A percentile compares a stretch with the other conserved stretches of the same genome.
phyloP scores from a whole-genome alignment of 352 stramenopile species.

The Globisporangium recalcitrans region DNA sequence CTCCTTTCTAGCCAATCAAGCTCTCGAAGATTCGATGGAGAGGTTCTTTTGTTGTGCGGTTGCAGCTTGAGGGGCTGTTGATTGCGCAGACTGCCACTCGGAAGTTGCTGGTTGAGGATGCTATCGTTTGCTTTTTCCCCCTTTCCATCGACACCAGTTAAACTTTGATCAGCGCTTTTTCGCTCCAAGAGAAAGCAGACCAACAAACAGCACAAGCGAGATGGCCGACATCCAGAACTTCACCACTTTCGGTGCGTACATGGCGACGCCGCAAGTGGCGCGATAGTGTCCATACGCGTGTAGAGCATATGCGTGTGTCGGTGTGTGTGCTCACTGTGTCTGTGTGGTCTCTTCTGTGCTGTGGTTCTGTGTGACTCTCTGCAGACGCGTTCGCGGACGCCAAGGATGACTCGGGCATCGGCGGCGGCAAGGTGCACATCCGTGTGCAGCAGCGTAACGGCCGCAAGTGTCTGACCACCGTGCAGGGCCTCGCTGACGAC shows the following conservation, averaged over 20 bases:
- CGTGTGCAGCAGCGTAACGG: conserved; percentile 99
- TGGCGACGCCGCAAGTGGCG: neutral
- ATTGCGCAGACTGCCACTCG: neutral
- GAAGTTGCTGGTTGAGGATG: neutral
- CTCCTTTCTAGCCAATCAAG: conserved; percentile 9
- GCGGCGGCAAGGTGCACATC: conserved; percentile 94
- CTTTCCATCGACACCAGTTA: conserved; percentile 28
- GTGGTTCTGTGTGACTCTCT: conserved; percentile 9
- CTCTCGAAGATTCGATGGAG: conserved; percentile 12
- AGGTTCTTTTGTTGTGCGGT: too few species aligned
- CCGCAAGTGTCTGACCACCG: conserved; percentile 99
- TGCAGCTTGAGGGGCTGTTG: neutral
- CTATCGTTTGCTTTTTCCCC: conserved; percentile 2
- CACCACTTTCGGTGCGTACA: conserved; percentile 77
- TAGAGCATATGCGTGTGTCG: neutral
- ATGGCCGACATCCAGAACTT: conserved; percentile 89
- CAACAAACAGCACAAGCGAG: conserved; percentile 10
- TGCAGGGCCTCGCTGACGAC: conserved; percentile 97
- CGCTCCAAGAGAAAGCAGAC: conserved; percentile 17
- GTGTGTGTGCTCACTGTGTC: conserved; percentile 5
- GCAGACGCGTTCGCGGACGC: conserved; percentile 85
- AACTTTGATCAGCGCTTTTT: conserved; percentile 17
- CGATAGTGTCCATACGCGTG: neutral
- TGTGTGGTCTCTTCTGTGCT: neutral
- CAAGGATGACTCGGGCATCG: conserved; percentile 84